A percentile compares a stretch with the other conserved stretches of the same genome.
Conservation (phyloP, 1,139 yeast genomes). For the Taphrina populina region DNA sequence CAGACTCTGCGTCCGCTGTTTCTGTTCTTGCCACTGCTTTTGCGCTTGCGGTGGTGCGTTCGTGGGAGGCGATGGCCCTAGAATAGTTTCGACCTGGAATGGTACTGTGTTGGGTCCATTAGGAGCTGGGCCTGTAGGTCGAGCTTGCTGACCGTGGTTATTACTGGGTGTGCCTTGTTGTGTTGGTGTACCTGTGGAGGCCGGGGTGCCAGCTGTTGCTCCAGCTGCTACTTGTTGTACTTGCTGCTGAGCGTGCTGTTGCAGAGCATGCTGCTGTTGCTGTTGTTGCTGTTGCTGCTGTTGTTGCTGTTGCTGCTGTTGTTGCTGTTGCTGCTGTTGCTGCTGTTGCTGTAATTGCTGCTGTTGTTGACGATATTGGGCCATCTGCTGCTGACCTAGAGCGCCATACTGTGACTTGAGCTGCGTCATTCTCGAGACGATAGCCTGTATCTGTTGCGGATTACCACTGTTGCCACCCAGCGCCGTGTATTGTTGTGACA, state of each 20-base stretch:
- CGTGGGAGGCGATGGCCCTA: slow-evolving; percentile 22
- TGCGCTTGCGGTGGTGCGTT: slow-evolving; percentile 29
- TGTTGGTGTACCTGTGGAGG: slow-evolving; percentile 5
- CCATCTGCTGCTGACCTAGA: slow-evolving; percentile 23
- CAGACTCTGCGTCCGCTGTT: slow-evolving; percentile 28
- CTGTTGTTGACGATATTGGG: slow-evolving; percentile 23
- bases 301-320: slow-evolving; percentile 17
- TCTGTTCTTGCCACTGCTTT: slow-evolving; percentile 34
- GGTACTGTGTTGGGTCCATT: too few species aligned
- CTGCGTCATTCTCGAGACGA: slow-evolving; percentile 23
- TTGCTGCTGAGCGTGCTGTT: slow-evolving; percentile 2
- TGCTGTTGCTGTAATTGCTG: slow-evolving; percentile 17
- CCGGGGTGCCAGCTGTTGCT: neutral
- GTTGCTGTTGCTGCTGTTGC: slow-evolving; percentile 8
- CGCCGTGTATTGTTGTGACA: slow-evolving; percentile 15
- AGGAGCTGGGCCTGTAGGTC: too few species aligned
- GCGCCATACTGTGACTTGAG: slow-evolving; percentile 24
- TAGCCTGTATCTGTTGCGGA: slow-evolving; percentile 11
- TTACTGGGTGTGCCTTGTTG: slow-evolving; percentile 21
- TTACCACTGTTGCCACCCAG: slow-evolving; percentile 23
- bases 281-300: slow-evolving; percentile 11
- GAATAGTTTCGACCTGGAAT: slow-evolving; percentile 22
- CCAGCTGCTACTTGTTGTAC: slow-evolving; percentile 6
- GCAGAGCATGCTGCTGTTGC: slow-evolving; percentile 8
- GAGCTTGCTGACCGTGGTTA: slow-evolving; percentile 1